A percentile compares a stretch with the other conserved stretches of the same genome.
phyloP scores from a whole-genome alignment of 176 grass and related monocot genomes.

The Ensete ventricosum region DNA sequence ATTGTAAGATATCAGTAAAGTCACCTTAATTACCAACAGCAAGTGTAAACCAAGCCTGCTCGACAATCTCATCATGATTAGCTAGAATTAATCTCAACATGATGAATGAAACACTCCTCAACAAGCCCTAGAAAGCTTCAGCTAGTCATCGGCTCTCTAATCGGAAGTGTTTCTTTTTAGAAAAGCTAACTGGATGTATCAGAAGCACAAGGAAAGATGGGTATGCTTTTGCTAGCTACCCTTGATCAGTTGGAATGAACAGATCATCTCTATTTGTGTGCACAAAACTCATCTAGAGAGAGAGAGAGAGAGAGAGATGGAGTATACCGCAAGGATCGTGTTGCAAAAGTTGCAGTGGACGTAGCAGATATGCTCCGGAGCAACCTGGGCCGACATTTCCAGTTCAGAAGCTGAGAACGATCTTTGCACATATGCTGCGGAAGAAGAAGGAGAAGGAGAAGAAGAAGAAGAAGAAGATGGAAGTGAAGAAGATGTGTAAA shows the following conservation, averaged over 20 bases:
- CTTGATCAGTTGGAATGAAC: too few species aligned
- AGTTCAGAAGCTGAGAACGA: background rate
- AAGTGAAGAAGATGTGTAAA: background rate
- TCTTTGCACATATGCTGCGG: background rate
- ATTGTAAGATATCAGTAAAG: too few species aligned
- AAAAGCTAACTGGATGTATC: background rate
- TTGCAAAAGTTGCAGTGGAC: constrained; percentile 24
- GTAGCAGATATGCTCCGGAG: constrained; percentile 19
- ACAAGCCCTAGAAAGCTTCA: background rate
- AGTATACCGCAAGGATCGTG: constrained; percentile 15
- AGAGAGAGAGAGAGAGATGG: background rate
- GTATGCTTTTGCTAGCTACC: too few species aligned
- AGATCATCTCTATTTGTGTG: background rate
- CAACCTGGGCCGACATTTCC: background rate
- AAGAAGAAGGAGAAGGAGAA: background rate
- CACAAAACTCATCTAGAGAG: background rate
- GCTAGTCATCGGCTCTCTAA: too few species aligned
- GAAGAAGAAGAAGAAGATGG: background rate
- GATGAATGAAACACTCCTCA: background rate
- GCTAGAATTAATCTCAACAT: too few species aligned
- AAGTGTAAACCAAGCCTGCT: background rate
- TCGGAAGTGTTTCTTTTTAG: background rate
- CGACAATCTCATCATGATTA: too few species aligned
- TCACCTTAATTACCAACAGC: background rate
- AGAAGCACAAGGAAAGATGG: background rate